A percentile compares a stretch with the other conserved stretches of the same genome.
phyloP scores from a whole-genome alignment of 1,284 basidiomycete genomes.

The Irpex sp. region DNA sequence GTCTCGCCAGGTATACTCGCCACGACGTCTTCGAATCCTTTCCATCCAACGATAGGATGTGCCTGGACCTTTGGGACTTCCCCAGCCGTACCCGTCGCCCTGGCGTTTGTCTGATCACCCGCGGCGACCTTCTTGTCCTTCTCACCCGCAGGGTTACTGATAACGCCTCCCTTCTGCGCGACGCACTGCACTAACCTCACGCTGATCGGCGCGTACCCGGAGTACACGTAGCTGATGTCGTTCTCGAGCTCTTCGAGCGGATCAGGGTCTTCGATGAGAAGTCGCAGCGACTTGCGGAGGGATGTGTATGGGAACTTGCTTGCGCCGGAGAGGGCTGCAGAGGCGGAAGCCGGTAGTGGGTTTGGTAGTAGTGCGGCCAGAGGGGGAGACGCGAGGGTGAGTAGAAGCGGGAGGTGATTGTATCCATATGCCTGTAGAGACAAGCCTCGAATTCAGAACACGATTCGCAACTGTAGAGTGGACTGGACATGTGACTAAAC shows the following conservation, averaged over 20 bases:
- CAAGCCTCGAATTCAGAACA: slow-evolving; percentile 8
- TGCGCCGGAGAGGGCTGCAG: slow-evolving; percentile 34
- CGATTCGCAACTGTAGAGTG: slow-evolving; percentile 7
- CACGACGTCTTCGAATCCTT: slow-evolving; percentile 91
- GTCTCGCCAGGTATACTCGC: slow-evolving; percentile 80
- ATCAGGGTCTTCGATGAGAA: slow-evolving; percentile 88
- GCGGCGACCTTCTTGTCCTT: slow-evolving; percentile 40
- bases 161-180: slow-evolving; percentile 84
- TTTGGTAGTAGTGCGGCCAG: slow-evolving; percentile 65
- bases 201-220: slow-evolving; percentile 94
- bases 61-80: slow-evolving; percentile 55
- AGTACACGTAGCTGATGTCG: slow-evolving; percentile 95
- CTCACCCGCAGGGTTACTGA: slow-evolving; percentile 66
- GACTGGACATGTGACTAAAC: slow-evolving; percentile 15
- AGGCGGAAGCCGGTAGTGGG: slow-evolving; percentile 51
- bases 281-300: slow-evolving; percentile 82
- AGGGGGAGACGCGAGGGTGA: slow-evolving; percentile 73
- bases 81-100: slow-evolving; percentile 17
- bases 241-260: slow-evolving; percentile 78
- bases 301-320: slow-evolving; percentile 67
- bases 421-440: slow-evolving; percentile 83
- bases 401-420: slow-evolving; percentile 79
- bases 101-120: slow-evolving; percentile 29
- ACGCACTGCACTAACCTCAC: slow-evolving; percentile 91
- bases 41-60: slow-evolving; percentile 93